A percentile compares a stretch with the other conserved stretches of the same genome.
Conservation (phyloP, 495 filamentous ascomycete species). For the Aspergillus affinis region DNA sequence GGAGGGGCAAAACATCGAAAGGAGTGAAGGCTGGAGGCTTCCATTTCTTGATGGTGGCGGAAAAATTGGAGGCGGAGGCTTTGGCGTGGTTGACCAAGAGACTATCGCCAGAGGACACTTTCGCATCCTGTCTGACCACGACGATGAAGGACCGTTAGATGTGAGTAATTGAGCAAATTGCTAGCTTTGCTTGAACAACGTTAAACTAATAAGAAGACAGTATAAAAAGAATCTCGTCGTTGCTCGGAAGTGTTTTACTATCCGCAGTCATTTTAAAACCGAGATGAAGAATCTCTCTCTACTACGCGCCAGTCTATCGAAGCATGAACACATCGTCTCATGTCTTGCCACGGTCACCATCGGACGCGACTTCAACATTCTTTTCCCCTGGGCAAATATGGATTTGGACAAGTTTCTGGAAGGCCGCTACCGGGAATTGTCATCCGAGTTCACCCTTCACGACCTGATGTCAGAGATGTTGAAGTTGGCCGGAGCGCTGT, state of each 20-base stretch:
- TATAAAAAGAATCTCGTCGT: conserved; percentile 7
- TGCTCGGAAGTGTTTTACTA: conserved; percentile 9
- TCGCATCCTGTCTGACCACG: background rate
- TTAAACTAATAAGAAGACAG: background rate
- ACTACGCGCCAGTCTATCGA: conserved; percentile 6
- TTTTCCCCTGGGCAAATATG: conserved; percentile 15
- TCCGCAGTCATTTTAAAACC: background rate
- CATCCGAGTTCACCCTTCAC: background rate
- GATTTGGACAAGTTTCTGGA: conserved; percentile 17
- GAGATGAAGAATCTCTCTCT: conserved; percentile 9
- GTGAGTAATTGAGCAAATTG: background rate
- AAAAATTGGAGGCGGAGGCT: conserved; percentile 5
- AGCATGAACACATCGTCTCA: conserved; percentile 10
- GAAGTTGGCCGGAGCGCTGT: conserved; percentile 20
- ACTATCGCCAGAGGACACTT: conserved; percentile 12
- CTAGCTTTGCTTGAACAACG: too few relatives aligned
- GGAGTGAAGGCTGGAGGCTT: conserved; percentile 14
- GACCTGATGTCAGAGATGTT: conserved; percentile 10
- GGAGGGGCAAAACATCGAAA: conserved; percentile 7
- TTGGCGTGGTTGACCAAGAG: conserved; percentile 16
- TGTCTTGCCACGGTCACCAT: conserved; percentile 15
- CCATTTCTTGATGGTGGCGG: conserved; percentile 11
- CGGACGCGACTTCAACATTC: conserved; percentile 15
- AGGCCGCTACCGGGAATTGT: background rate
- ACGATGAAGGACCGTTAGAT: background rate